Percentiles rank a stretch among this genome's conserved stretches.
Evolutionary conservation across 306 rosid genomes (phyloP).

Genomic region (Vigna mungo): DNA sequence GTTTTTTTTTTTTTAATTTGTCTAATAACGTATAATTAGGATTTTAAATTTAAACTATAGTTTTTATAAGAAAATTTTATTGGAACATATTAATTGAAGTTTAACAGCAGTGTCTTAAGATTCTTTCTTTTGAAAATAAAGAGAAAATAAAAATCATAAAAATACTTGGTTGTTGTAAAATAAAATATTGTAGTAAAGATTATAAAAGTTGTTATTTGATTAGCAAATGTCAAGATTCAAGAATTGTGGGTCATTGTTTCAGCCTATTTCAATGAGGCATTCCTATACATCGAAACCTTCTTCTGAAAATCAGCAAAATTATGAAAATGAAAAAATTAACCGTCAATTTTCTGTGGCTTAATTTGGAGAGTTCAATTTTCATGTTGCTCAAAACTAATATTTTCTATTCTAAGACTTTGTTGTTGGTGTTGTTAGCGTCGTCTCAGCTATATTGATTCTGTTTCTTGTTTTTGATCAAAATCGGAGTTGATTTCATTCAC

Average conservation of each 20-base stretch:
- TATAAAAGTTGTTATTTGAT: too few species aligned
- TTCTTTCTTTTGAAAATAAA: too few species aligned
- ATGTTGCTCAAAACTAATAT: constrained; percentile 17
- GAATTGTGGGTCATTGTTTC: not conserved
- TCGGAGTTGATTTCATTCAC: constrained; percentile 44
- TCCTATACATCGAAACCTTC: not conserved
- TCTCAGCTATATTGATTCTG: constrained; percentile 16
- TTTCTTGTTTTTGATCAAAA: constrained; percentile 42
- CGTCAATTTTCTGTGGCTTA: constrained; percentile 18
- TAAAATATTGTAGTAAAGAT: too few species aligned
- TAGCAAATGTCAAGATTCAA: not conserved
- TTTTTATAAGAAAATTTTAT: too few species aligned
- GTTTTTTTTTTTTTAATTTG: too few species aligned
- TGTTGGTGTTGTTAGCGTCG: constrained; percentile 19
- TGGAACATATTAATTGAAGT: too few species aligned
- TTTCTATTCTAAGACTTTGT: constrained; percentile 25
- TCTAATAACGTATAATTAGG: too few species aligned
- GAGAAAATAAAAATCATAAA: too few species aligned
- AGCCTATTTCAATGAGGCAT: not conserved
- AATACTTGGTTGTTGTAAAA: too few species aligned
- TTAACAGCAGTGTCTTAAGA: too few species aligned
- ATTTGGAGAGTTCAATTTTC: constrained; percentile 27
- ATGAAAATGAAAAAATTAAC: not conserved
- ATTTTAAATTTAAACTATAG: too few species aligned
- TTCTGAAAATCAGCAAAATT: not conserved